Conservation (phyloP, 2,329 filamentous ascomycete species). For the Aspergillus transmontanensis region DNA sequence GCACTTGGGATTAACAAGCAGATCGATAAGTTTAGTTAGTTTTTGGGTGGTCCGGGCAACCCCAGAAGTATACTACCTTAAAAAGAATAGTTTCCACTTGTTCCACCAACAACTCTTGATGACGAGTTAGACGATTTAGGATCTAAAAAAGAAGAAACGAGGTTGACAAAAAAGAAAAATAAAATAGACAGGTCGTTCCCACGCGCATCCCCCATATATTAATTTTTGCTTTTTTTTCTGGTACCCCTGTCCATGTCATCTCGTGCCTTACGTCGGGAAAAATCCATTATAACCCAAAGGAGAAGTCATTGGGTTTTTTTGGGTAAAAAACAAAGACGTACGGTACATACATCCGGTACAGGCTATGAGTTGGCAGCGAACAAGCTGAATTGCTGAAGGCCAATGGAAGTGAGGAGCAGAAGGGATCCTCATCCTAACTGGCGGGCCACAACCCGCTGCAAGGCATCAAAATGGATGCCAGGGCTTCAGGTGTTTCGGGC, state of each 20-base stretch:
- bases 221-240: not conserved
- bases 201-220: not conserved
- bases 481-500: not conserved
- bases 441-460: not conserved
- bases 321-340: not conserved
- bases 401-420: not conserved
- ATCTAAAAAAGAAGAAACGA: not conserved
- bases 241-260: not conserved
- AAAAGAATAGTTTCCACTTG: not conserved
- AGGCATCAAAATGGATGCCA: not conserved
- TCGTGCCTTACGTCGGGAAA: slow-evolving; percentile 2
- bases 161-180: not conserved
- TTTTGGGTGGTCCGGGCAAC: slow-evolving; percentile 28
- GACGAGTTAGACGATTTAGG: not conserved
- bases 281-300: not conserved
- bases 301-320: not conserved
- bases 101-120: not conserved
- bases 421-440: not conserved
- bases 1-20: not conserved
- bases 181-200: not conserved
- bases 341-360: not conserved
- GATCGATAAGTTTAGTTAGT: slow-evolving; percentile 15
- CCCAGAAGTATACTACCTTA: slow-evolving; percentile 6
- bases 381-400: not conserved
- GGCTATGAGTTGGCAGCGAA: not conserved